phyloP scores from a whole-genome alignment of 2,329 filamentous ascomycete species.

The Colletotrichum filicis region DNA sequence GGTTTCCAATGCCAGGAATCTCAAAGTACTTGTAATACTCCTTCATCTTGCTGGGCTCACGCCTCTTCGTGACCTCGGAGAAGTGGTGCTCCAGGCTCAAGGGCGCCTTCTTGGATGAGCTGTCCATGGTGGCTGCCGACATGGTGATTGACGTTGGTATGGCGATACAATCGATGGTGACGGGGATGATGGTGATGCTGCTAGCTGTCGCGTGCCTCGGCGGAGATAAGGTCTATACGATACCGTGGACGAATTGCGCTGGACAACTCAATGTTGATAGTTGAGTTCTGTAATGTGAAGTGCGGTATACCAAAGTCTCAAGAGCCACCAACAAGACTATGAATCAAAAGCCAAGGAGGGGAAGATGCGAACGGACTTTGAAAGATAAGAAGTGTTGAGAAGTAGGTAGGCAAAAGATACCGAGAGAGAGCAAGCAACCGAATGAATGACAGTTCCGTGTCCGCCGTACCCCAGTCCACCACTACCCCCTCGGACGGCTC shows the following conservation, averaged over 20 bases:
- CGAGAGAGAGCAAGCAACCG: background rate
- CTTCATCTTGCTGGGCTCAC: constrained; percentile 77
- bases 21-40: constrained; percentile 86
- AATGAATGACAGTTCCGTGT: background rate
- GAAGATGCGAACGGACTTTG: background rate
- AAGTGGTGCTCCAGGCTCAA: constrained; percentile 84
- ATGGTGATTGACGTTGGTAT: background rate
- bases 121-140: constrained; percentile 16
- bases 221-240: background rate
- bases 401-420: background rate
- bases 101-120: constrained; percentile 53
- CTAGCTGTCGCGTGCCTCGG: background rate
- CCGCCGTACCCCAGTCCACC: background rate
- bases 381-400: background rate
- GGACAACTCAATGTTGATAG: background rate
- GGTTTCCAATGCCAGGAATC: constrained; percentile 70
- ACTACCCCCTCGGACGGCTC: background rate
- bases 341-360: background rate
- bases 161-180: background rate
- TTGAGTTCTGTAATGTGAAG: no score
- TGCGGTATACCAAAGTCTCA: background rate
- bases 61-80: constrained; percentile 74
- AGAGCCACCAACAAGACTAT: background rate
- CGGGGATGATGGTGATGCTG: background rate
- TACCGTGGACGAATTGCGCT: background rate